Evolutionary conservation across 768 basidiomycete genomes (phyloP).

Genomic region (Lyophyllum semitale): DNA sequence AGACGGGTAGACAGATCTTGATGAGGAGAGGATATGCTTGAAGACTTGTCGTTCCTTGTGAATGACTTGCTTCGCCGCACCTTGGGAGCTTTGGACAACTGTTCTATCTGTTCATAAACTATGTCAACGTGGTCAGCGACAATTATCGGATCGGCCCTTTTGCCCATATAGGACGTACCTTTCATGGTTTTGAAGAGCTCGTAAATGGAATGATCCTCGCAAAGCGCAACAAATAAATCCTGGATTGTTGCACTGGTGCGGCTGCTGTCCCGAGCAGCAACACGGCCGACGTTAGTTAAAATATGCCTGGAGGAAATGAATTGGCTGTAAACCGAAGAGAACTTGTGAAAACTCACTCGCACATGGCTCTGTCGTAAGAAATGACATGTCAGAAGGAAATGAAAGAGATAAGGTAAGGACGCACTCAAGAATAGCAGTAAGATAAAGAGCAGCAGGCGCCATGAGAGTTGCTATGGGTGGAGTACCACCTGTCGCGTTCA

Average conservation of each 20-base stretch:
- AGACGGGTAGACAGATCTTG: slow-evolving; percentile 40
- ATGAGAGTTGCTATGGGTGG: slow-evolving; percentile 59
- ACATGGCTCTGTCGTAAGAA: slow-evolving; percentile 59
- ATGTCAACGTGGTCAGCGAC: slow-evolving; percentile 1
- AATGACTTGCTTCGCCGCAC: slow-evolving; percentile 72
- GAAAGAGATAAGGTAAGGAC: slow-evolving; percentile 32
- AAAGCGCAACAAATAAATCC: slow-evolving; percentile 85
- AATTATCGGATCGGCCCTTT: neutral
- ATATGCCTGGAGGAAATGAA: slow-evolving; percentile 62
- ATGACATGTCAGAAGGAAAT: slow-evolving; percentile 27
- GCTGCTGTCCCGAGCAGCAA: slow-evolving; percentile 84
- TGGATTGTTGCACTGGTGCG: slow-evolving; percentile 72
- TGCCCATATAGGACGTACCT: slow-evolving; percentile 47
- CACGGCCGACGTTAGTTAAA: slow-evolving; percentile 79
- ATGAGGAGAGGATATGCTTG: slow-evolving; percentile 48
- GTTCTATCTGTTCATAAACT: slow-evolving; percentile 83
- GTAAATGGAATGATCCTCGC: slow-evolving; percentile 89
- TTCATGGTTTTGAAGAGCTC: slow-evolving; percentile 84
- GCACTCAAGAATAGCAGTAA: slow-evolving; percentile 92
- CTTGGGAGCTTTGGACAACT: slow-evolving; percentile 57
- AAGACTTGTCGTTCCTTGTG: slow-evolving; percentile 52
- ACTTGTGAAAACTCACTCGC: slow-evolving; percentile 65
- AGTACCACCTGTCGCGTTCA: slow-evolving; percentile 50
- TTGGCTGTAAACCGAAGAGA: neutral
- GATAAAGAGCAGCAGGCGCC: slow-evolving; percentile 83